A percentile compares a stretch with the other conserved stretches of the same genome.
These are phyloP conservation scores for Ustilago lituana DNA, from an alignment of 1,284 basidiomycete species.

Conservation along the genomic window DNA sequence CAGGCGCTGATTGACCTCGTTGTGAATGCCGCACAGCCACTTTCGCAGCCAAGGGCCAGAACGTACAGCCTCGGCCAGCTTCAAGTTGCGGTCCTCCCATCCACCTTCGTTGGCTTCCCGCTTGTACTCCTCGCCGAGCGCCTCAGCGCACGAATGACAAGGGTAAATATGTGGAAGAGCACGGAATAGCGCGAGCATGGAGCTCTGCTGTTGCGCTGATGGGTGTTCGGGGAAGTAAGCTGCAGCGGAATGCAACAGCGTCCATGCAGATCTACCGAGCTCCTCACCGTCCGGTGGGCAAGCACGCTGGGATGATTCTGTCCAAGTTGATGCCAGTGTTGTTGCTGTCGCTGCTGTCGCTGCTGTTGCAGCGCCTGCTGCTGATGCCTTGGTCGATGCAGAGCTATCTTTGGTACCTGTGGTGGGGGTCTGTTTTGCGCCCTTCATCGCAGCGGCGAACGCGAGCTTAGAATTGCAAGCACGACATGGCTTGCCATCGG, in stretches of 20 bases:
- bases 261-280: slow-evolving; percentile 63
- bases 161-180: slow-evolving; percentile 61
- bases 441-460: slow-evolving; percentile 60
- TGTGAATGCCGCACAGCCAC: slow-evolving; percentile 65
- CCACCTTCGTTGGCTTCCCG: slow-evolving; percentile 38
- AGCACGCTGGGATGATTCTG: neutral
- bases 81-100: slow-evolving; percentile 41
- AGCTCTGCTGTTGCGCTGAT: slow-evolving; percentile 41
- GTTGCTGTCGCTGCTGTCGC: slow-evolving; percentile 8
- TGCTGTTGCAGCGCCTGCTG: slow-evolving; percentile 4
- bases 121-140: slow-evolving; percentile 52
- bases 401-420: neutral
- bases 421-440: slow-evolving; percentile 10
- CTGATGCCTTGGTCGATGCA: neutral
- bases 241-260: slow-evolving; percentile 60
- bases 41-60: slow-evolving; percentile 44
- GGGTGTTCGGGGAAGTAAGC: slow-evolving; percentile 63
- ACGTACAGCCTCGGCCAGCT: slow-evolving; percentile 22
- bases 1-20: slow-evolving; percentile 62
- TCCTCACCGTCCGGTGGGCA: slow-evolving; percentile 65
- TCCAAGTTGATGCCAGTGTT: slow-evolving; percentile 3
- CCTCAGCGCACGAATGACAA: slow-evolving; percentile 59
- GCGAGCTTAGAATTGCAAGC: slow-evolving; percentile 64
- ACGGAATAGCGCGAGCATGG: slow-evolving; percentile 57
- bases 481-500: slow-evolving; percentile 66